Evolutionary conservation across 148 eudicot species (phyloP).

Genomic region (Rhododendron ferrugineum): DNA sequence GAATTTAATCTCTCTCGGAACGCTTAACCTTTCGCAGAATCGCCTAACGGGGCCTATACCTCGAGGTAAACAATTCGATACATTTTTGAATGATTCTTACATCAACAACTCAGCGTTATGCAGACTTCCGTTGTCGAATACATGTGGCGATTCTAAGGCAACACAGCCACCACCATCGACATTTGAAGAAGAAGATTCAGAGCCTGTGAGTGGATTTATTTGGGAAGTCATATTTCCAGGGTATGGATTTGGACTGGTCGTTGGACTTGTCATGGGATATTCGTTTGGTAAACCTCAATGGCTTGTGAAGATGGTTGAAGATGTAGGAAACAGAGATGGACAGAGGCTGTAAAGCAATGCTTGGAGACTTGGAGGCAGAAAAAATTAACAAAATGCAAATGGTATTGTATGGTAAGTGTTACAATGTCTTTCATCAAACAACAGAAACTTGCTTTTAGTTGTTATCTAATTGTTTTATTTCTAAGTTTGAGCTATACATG

Average conservation of each 20-base stretch:
- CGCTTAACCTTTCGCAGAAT: background rate
- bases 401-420: background rate
- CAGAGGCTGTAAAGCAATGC: background rate
- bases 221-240: background rate
- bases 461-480: too few relatives aligned
- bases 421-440: background rate
- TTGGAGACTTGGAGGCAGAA: background rate
- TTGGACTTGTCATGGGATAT: background rate
- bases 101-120: background rate
- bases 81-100: background rate
- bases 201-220: background rate
- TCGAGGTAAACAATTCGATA: background rate
- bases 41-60: background rate
- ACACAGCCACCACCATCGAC: background rate
- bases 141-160: background rate
- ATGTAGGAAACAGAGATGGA: background rate
- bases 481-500: background rate
- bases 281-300: background rate
- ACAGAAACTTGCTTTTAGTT: too few relatives aligned
- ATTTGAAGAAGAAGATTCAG: background rate
- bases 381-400: background rate
- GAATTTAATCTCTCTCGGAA: background rate
- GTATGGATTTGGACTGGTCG: background rate
- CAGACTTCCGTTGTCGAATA: background rate
- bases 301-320: background rate